Base-by-base conservation (phyloP, 371 early-diverging fungal species). In the Nematocida ironsii region DNA sequence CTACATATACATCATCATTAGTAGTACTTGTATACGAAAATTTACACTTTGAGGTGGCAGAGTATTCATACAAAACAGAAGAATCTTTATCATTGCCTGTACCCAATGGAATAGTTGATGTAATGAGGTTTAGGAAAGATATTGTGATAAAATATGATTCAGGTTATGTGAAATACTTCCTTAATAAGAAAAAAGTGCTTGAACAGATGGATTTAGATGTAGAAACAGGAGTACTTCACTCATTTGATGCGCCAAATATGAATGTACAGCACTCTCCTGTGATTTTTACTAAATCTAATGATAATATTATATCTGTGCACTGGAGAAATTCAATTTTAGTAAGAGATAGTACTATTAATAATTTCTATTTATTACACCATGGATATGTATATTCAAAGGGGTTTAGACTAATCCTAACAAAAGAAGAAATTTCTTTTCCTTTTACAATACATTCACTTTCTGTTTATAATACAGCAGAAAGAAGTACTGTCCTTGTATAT, bases 401-500 rank as follows among this genome's bases (percentile, higher is more conserved):
- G 45, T 58, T 57, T 45, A 5, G 5, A 1, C 56, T 78, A 33
- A 20, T 68, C 4, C 56, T 78, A 13, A 39, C 13, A 39, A n/a
- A 27, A 52, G 27, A 48, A 27, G 5, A 6, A 11, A 40, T 78
- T 25, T 23, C 9, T 20, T 78, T 78, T 48, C 13, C 33, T 16
- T 44, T 52, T 39, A 4, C 62, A 7, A 64, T 73, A 18, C 2
- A 39, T 13, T 13, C 33, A 5, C 23, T 73, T 13, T 58, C 40
- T 23, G 73, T 73, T 16, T 73, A 62, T 62, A 62, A 60, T 33
- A 39, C 57, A 52, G 33, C 47, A 5, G 39, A 20, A 16, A 42
- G 62, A 45, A 69, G 70, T 39, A 61, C 69, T n/a, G 48, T 78
- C 5, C 70, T 70, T 60, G 70, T 78, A 7, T 71, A 69, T 42